Evolutionary conservation across 2,329 filamentous ascomycete genomes (phyloP).

Genomic region (Aspergillus nomiae): DNA sequence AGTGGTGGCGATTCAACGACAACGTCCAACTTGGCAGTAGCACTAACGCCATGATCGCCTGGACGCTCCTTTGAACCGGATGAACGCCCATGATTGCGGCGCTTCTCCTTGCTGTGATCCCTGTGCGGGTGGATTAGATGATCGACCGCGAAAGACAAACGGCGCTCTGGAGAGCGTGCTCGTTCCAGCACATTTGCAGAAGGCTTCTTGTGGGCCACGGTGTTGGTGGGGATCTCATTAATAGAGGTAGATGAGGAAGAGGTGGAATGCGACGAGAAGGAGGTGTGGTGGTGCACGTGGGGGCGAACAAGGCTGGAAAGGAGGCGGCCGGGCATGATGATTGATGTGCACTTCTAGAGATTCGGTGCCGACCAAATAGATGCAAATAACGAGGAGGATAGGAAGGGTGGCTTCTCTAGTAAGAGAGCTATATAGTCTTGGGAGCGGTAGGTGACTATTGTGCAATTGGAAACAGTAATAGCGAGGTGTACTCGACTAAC

Average conservation of each 20-base stretch:
- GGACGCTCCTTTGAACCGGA: slow-evolving; percentile 42
- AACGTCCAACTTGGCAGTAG: slow-evolving; percentile 58
- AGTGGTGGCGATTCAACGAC: slow-evolving; percentile 83
- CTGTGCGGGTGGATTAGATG: slow-evolving; percentile 46
- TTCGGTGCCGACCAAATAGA: background rate
- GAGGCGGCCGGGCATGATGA: slow-evolving; percentile 43
- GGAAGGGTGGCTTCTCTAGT: background rate
- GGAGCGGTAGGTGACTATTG: background rate
- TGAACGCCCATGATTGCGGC: slow-evolving; percentile 36
- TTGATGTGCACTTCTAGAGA: background rate
- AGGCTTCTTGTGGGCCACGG: slow-evolving; percentile 29
- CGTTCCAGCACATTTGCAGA: slow-evolving; percentile 28
- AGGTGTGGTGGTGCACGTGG: slow-evolving; percentile 32
- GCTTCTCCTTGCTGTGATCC: slow-evolving; percentile 46
- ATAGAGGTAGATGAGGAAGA: slow-evolving; percentile 41
- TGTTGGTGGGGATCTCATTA: slow-evolving; percentile 34
- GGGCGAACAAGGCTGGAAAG: slow-evolving; percentile 43
- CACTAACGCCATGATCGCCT: slow-evolving; percentile 31
- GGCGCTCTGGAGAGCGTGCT: slow-evolving; percentile 41
- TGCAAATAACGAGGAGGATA: background rate
- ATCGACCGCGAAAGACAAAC: slow-evolving; percentile 47
- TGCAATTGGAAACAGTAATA: background rate
- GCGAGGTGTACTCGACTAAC: background rate
- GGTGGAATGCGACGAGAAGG: slow-evolving; percentile 34
- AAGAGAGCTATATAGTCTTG: background rate